A percentile compares a stretch with the other conserved stretches of the same genome.
Evolutionary conservation across 257 asterid genomes (phyloP).

Genomic region (Fraxinus cuspidata): DNA sequence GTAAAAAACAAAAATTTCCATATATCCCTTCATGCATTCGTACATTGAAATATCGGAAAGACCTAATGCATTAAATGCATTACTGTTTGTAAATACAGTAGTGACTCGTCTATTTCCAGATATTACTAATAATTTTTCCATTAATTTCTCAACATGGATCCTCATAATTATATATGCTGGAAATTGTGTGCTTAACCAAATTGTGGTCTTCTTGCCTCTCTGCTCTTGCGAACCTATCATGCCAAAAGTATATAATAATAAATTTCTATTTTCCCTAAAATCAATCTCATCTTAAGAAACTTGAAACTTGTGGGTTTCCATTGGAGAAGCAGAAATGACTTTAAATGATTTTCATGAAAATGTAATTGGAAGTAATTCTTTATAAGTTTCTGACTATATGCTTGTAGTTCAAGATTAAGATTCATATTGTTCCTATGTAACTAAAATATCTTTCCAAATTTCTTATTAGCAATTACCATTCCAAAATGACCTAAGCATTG

Average conservation of each 20-base stretch:
- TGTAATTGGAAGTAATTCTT: not conserved
- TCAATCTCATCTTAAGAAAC: too few relatives aligned
- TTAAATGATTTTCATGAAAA: not conserved
- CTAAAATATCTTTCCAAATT: not conserved
- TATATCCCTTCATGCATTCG: not conserved
- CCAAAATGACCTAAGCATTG: too few relatives aligned
- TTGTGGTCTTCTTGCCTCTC: not conserved
- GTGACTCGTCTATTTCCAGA: not conserved
- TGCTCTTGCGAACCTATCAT: not conserved
- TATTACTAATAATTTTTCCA: not conserved
- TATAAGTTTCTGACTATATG: not conserved
- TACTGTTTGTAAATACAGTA: not conserved
- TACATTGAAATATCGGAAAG: not conserved
- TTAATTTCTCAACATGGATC: not conserved
- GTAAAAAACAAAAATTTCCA: not conserved
- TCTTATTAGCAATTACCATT: not conserved
- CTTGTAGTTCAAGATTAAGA: not conserved
- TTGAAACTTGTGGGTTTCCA: not conserved
- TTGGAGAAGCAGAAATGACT: not conserved
- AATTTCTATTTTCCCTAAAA: not conserved
- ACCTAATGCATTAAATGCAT: too few relatives aligned
- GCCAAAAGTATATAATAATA: not conserved
- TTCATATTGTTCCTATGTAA: not conserved
- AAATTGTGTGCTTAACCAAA: not conserved
- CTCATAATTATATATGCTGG: not conserved